Conservation (phyloP, 2,329 filamentous ascomycete genomes). For the Epicoccum sorghinum region DNA sequence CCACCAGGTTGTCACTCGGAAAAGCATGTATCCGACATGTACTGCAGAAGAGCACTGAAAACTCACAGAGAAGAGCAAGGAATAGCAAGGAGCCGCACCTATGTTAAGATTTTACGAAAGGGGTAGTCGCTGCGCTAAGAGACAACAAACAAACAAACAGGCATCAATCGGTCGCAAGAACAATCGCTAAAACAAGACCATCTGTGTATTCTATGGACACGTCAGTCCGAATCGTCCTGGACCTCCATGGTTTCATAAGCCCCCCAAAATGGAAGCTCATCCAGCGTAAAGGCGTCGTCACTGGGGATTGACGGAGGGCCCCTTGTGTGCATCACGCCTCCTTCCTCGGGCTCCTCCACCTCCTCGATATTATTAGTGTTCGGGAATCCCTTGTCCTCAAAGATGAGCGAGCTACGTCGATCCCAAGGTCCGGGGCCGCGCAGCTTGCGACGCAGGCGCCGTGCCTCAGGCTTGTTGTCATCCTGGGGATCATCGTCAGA, state of each 20-base stretch:
- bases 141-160: slow-evolving; percentile 10
- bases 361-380: slow-evolving; percentile 46
- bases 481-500: slow-evolving; percentile 51
- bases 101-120: slow-evolving; percentile 4
- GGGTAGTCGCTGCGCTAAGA: slow-evolving; percentile 17
- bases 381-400: slow-evolving; percentile 48
- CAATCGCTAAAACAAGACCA: background rate
- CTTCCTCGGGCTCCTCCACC: slow-evolving; percentile 46
- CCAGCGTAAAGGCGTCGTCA: slow-evolving; percentile 47
- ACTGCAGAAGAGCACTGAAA: background rate
- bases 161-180: slow-evolving; percentile 6
- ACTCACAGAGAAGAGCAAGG: background rate
- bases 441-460: slow-evolving; percentile 52
- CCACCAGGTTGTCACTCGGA: background rate
- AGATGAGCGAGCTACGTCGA: slow-evolving; percentile 44
- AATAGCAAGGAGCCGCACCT: slow-evolving; percentile 6
- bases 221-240: slow-evolving; percentile 32
- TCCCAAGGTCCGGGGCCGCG: slow-evolving; percentile 46
- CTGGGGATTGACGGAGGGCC: slow-evolving; percentile 47
- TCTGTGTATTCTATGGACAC: background rate
- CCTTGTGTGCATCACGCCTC: slow-evolving; percentile 34
- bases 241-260: slow-evolving; percentile 34
- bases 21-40: background rate
- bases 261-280: slow-evolving; percentile 48
- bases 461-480: slow-evolving; percentile 46